Evolutionary conservation across 2,329 filamentous ascomycete genomes (phyloP), one percentile per base, ranked within the genome.

Genomic region (Monilinia laxa): DNA sequence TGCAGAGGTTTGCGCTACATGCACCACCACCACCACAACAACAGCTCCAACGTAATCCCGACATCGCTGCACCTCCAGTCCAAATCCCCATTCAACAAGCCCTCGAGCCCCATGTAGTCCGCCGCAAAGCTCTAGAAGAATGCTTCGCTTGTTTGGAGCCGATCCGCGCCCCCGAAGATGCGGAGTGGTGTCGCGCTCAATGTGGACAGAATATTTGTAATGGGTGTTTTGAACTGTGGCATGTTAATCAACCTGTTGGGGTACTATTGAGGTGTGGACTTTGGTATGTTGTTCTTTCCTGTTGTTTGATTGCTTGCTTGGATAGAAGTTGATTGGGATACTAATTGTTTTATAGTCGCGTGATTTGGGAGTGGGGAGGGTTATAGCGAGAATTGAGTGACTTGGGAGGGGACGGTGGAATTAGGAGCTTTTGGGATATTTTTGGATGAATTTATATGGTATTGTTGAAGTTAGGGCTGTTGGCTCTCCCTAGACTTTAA

Each of bases 171-270:
- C 11, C 6, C 10, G 20, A 64, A 45, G 62, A 57, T 5, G 51
- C 38, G 2, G 20, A 45, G 6, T 64, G 62, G 51, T 64, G 62
- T 35, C 62, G 52, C 2, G 52, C 28, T 6, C 18, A 55, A 31
- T 64, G 62, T 25, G 62, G 62, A 11, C 40, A 57, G 25, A 64
- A 64, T 25, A 18, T 57, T 2, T 55, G 52, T 49, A 28, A 47
- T 14, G 38, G 5, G 14, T 64, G 51, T 35, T 47, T 64, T 28
- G 38, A 7, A 4, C 6, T 18, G 3, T 64, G 62, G 40, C 9
- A 6, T 35, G 25, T 1, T 25, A 56, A 11, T 35, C 38, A 56
- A 11, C 14, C 45, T 11, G 20, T 6, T 5, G 9, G 5, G 25
- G 18, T 10, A 20, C 7, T 10, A 2, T 55, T 45, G 6, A 55